Conservation (phyloP, 345 rosid species). For the Nephelium lappaceum region DNA sequence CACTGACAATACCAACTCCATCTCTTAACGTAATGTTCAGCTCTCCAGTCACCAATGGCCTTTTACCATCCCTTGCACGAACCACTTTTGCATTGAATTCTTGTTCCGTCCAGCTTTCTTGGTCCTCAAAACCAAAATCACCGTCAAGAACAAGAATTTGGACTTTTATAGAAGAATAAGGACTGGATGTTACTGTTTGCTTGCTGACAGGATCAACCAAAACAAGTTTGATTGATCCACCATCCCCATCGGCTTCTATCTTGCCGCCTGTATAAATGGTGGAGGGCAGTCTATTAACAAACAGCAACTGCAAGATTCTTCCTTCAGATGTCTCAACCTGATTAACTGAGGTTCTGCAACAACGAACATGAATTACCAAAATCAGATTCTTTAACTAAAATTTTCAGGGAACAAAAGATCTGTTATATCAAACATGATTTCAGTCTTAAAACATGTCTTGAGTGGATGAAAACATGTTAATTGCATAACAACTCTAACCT, state of each 20-base stretch:
- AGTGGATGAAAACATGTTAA: background rate
- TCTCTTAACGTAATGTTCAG: slow-evolving; percentile 36
- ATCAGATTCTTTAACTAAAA: background rate
- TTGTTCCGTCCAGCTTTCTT: slow-evolving; percentile 50
- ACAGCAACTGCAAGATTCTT: slow-evolving; percentile 45
- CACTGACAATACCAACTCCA: slow-evolving; percentile 53
- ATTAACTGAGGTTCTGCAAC: slow-evolving; percentile 29
- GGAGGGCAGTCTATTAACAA: slow-evolving; percentile 36
- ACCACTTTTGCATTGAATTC: slow-evolving; percentile 50
- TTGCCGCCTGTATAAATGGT: slow-evolving; percentile 63
- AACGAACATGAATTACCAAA: background rate
- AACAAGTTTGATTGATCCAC: slow-evolving; percentile 41
- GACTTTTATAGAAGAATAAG: slow-evolving; percentile 51
- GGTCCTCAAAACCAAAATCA: slow-evolving; percentile 51
- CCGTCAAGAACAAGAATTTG: slow-evolving; percentile 66
- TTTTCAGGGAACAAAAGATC: background rate
- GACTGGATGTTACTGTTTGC: slow-evolving; percentile 39
- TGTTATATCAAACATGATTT: background rate
- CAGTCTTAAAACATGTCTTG: background rate
- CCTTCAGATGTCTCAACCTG: slow-evolving; percentile 36
- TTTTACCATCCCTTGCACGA: slow-evolving; percentile 63
- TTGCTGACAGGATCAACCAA: slow-evolving; percentile 50
- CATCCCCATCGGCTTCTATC: slow-evolving; percentile 51
- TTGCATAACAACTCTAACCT: slow-evolving; percentile 35
- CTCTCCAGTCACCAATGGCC: slow-evolving; percentile 75